Evolutionary conservation across 2,329 filamentous ascomycete species (phyloP).

Genomic region (Colletotrichum tropicale): DNA sequence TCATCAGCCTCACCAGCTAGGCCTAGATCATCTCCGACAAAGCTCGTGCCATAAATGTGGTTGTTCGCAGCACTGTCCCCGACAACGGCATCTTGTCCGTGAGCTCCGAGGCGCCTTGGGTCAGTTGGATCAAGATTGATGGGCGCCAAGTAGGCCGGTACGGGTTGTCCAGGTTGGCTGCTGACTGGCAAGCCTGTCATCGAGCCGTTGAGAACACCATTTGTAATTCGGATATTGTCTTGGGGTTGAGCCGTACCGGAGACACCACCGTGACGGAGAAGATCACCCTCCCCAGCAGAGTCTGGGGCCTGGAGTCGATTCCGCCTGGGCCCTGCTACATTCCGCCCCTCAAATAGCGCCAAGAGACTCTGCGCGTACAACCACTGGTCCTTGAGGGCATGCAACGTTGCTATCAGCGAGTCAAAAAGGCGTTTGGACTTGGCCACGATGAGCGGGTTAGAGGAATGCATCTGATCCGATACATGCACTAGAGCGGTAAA

Average conservation of each 20-base stretch:
- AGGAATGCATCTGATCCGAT: slow-evolving; percentile 28
- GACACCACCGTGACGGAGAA: neutral
- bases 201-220: neutral
- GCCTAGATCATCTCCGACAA: slow-evolving; percentile 1
- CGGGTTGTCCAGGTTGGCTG: neutral
- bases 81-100: neutral
- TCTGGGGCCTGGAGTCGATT: neutral
- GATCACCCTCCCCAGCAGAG: neutral
- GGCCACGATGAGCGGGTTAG: slow-evolving; percentile 33
- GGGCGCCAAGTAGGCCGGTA: neutral
- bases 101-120: neutral
- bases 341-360: slow-evolving; percentile 29
- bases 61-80: neutral
- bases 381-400: slow-evolving; percentile 32
- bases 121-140: neutral
- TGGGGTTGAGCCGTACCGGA: neutral
- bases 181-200: neutral
- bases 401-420: slow-evolving; percentile 30
- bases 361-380: slow-evolving; percentile 34
- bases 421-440: slow-evolving; percentile 32
- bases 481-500: slow-evolving; percentile 36
- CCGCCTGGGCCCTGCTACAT: neutral
- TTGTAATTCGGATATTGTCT: neutral
- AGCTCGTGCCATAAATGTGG: neutral
- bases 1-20: slow-evolving; percentile 14